These are phyloP conservation scores for Pseudocercospora macadamiae DNA, from an alignment of 2,329 filamentous ascomycete genomes.

Conservation along the genomic window DNA sequence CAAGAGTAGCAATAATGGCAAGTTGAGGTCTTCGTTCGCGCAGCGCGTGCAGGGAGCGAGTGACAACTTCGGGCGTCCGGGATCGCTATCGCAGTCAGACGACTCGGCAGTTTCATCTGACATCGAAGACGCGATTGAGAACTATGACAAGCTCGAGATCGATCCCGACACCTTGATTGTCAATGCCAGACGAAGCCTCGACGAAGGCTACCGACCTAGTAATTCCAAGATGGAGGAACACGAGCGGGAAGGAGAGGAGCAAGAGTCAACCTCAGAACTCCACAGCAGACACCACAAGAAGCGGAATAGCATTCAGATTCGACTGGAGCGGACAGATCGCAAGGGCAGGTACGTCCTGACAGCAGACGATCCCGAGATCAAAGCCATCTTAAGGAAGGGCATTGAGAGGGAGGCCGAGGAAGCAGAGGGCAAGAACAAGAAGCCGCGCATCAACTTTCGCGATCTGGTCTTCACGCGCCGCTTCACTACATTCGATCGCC, in stretches of 20 bases:
- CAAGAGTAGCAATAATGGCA: conserved; percentile 6
- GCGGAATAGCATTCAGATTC: conserved; percentile 50
- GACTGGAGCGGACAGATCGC: conserved; percentile 49
- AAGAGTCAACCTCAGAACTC: neutral
- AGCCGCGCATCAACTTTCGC: conserved; percentile 45
- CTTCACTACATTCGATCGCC: conserved; percentile 74
- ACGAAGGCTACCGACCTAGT: conserved; percentile 26
- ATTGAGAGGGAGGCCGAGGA: conserved; percentile 47
- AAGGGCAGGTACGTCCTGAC: conserved; percentile 54
- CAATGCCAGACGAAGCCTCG: conserved; percentile 37
- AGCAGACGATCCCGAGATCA: conserved; percentile 54
- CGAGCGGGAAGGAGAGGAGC: neutral
- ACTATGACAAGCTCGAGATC: conserved; percentile 44
- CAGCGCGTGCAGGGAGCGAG: conserved; percentile 2
- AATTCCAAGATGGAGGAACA: conserved; percentile 10
- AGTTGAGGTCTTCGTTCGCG: too few species aligned
- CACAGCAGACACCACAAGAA: conserved; percentile 18
- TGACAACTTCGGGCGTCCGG: neutral
- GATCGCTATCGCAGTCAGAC: conserved; percentile 2
- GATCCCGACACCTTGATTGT: conserved; percentile 42
- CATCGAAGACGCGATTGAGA: conserved; percentile 44
- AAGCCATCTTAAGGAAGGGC: conserved; percentile 48
- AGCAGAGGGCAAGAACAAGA: conserved; percentile 34
- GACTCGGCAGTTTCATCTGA: conserved; percentile 11
- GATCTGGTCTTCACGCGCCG: conserved; percentile 72